These are phyloP conservation scores for Toxicodendron radicans DNA, from an alignment of 345 rosid genomes.

Conservation along the genomic window DNA sequence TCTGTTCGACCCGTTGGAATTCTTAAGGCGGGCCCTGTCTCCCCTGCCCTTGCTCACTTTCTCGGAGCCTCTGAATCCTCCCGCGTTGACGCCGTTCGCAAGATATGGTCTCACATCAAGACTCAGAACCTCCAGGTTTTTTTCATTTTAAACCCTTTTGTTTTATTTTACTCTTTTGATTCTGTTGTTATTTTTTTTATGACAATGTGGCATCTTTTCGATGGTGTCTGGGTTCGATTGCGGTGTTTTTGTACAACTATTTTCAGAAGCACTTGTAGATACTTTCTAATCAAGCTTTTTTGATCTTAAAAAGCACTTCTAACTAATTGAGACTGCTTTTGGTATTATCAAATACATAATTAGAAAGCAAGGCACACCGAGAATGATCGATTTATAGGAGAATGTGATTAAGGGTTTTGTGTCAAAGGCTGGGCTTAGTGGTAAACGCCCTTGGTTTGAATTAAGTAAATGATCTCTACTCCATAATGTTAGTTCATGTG, in stretches of 20 bases:
- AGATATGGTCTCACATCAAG: conserved; percentile 82
- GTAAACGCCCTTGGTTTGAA: no score
- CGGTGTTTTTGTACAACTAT: neutral
- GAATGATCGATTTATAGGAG: no score
- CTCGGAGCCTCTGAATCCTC: conserved; percentile 65
- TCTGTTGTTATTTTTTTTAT: neutral
- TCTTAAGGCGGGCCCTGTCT: conserved; percentile 50
- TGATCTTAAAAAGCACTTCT: no score
- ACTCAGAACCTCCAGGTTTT: conserved; percentile 74
- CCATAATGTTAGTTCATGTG: no score
- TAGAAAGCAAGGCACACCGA: no score
- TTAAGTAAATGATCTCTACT: no score
- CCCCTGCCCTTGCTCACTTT: conserved; percentile 64
- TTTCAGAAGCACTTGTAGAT: neutral
- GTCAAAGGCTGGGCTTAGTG: no score
- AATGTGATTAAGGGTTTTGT: no score
- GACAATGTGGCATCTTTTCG: neutral
- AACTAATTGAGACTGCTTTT: no score
- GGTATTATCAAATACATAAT: no score
- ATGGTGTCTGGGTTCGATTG: neutral
- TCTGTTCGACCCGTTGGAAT: conserved; percentile 41
- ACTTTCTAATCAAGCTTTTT: no score
- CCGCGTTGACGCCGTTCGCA: conserved; percentile 63
- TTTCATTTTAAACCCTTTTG: neutral
- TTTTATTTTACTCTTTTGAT: neutral